Base-by-base conservation (phyloP, 208 protist species). In the Crithidia expoeki region DNA sequence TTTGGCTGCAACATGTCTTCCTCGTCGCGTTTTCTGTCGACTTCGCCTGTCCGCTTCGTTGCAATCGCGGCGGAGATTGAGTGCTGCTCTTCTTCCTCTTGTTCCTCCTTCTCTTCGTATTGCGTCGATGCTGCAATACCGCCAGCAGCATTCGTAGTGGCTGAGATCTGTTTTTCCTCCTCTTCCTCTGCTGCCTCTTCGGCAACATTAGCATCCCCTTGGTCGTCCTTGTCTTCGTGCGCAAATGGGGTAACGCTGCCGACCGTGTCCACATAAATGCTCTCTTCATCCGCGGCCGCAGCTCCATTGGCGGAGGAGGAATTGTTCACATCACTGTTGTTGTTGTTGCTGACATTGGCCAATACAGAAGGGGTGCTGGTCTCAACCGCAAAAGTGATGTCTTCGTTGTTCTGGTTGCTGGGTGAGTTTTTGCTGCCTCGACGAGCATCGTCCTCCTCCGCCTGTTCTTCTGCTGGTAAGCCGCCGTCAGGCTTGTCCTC, bases 361-460 rank as follows among this genome's bases (percentile, higher is more conserved):
- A n/a, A n/a, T n/a, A n/a, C n/a, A n/a, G n/a, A n/a, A n/a, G n/a
- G n/a, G n/a, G n/a, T n/a, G n/a, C n/a, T n/a, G n/a, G n/a, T n/a
- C n/a, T n/a, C n/a, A n/a, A n/a, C n/a, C n/a, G n/a, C n/a, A n/a
- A n/a, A n/a, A n/a, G n/a, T n/a, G n/a, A n/a, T n/a, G n/a, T n/a
- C n/a, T n/a, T 40, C 36, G 36, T 40, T 40, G 36, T 10, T 50
- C n/a, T 19, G 14, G 44, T 50, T 19, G 44, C 44, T 55, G 19
- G n/a, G n/a, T n/a, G n/a, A n/a, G n/a, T n/a, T n/a, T n/a, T n/a
- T n/a, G n/a, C n/a, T n/a, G n/a, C n/a, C n/a, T n/a, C n/a, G n/a
- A n/a, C n/a, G n/a, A n/a, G n/a, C 49, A n/a, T 55, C 49, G 49
- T 32, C 49, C 5, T 55, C 23, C 23, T 55, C 49, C 49, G 36